These are phyloP conservation scores for Pseudogymnoascus sp. DNA, from an alignment of 2,329 filamentous ascomycete species.

Conservation along the genomic window DNA sequence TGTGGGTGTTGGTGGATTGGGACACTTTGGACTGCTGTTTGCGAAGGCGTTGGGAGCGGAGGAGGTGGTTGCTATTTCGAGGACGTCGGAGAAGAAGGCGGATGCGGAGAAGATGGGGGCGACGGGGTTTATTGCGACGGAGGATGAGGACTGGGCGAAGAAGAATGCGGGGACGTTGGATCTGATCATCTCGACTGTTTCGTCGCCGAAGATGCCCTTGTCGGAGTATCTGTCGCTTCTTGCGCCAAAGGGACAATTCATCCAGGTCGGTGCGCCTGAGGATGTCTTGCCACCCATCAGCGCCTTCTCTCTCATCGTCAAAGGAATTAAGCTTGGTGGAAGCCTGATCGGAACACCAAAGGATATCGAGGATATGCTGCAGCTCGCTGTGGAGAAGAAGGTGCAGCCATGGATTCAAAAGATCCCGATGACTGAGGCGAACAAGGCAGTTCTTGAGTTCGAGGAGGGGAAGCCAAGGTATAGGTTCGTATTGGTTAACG, in stretches of 20 bases:
- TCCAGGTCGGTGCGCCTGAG: slow-evolving; percentile 45
- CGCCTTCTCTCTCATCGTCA: neutral
- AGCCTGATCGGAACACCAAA: slow-evolving; percentile 26
- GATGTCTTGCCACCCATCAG: slow-evolving; percentile 3
- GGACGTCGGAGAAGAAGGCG: slow-evolving; percentile 45
- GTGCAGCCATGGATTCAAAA: slow-evolving; percentile 48
- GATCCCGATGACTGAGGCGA: slow-evolving; percentile 45
- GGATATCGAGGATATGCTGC: slow-evolving; percentile 51
- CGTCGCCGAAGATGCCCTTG: slow-evolving; percentile 49
- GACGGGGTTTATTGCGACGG: slow-evolving; percentile 39
- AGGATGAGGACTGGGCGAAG: slow-evolving; percentile 48
- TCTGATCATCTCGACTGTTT: slow-evolving; percentile 49
- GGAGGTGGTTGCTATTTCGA: slow-evolving; percentile 52
- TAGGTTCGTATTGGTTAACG: slow-evolving; percentile 36
- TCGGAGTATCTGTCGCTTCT: slow-evolving; percentile 50
- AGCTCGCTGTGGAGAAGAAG: slow-evolving; percentile 46
- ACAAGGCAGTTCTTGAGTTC: slow-evolving; percentile 46
- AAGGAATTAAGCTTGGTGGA: neutral
- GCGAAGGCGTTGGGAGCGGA: slow-evolving; percentile 60
- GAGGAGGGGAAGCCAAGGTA: slow-evolving; percentile 43
- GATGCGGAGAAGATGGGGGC: slow-evolving; percentile 54
- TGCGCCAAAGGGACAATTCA: slow-evolving; percentile 46
- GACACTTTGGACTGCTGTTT: slow-evolving; percentile 64
- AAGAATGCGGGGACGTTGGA: slow-evolving; percentile 42
- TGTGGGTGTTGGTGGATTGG: slow-evolving; percentile 61